Percentiles rank a stretch among this genome's conserved stretches.
Conservation (phyloP, 1,139 yeast genomes). For the Debaryomycetaceae sp. region DNA sequence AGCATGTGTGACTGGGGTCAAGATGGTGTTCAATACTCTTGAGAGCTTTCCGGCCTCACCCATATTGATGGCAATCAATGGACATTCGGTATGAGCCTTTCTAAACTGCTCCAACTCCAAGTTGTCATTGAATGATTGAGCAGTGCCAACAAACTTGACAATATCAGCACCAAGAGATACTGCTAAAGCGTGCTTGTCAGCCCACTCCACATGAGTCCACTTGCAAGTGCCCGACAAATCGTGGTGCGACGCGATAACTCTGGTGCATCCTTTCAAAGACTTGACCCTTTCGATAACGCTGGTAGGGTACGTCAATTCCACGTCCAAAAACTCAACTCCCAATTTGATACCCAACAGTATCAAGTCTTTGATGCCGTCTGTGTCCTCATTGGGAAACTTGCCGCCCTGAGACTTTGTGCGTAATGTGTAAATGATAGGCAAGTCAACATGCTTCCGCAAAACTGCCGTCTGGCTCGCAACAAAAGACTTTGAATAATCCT, state of each 20-base stretch:
- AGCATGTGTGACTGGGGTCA: conserved; percentile 79
- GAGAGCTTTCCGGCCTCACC: conserved; percentile 69
- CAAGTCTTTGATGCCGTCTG: conserved; percentile 37
- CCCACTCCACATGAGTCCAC: conserved; percentile 72
- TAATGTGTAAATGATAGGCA: conserved; percentile 76
- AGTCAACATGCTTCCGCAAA: conserved; percentile 46
- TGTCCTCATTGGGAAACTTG: conserved; percentile 41
- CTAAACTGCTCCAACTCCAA: conserved; percentile 62
- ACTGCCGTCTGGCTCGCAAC: conserved; percentile 68
- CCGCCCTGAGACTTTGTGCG: conserved; percentile 82
- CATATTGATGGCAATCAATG: conserved; percentile 79
- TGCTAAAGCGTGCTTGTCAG: conserved; percentile 58
- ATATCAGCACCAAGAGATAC: conserved; percentile 56
- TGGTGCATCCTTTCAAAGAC: conserved; percentile 43
- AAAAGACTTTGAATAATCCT: conserved; percentile 36
- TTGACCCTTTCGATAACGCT: conserved; percentile 19
- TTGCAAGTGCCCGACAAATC: conserved; percentile 51
- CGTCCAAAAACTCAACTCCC: conserved; percentile 46
- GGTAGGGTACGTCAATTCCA: conserved; percentile 37
- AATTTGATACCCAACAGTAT: conserved; percentile 56
- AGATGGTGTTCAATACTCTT: conserved; percentile 57
- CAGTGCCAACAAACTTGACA: conserved; percentile 77
- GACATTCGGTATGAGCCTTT: conserved; percentile 36
- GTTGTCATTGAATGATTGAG: conserved; percentile 56
- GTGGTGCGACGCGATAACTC: conserved; percentile 74